Base-by-base conservation (phyloP, 2,329 filamentous ascomycete genomes). In the Dactylellina haptotyla region DNA sequence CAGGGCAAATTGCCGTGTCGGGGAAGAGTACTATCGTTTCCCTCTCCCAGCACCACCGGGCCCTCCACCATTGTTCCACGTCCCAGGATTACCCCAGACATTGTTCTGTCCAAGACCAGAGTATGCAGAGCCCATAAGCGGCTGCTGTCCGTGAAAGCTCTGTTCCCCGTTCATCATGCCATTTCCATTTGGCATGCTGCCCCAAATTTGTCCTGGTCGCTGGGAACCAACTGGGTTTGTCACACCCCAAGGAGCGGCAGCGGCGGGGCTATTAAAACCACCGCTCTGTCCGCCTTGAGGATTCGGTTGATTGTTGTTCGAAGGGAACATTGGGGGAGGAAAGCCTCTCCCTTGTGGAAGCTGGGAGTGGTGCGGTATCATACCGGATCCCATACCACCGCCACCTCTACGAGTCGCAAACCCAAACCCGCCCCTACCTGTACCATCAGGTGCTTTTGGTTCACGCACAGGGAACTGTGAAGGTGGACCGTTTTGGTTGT, bases 261-360 rank as follows among this genome's bases (percentile, higher is more conserved):
- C 67, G 18, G 67, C 67, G 34, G 67, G 67, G 56, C 67, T 72
- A 62, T 72, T 72, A 18, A 72, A 72, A 30, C 67, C 67, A 18
- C 32, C 67, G 14, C 45, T 30, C 32, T 65, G 67, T 23, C 43
- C 59, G n/a, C 61, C 59, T 16, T 72, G 67, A 10, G 25, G 20
- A 12, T 64, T 59, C 26, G 56, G 51, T n/a, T 32, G 58, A 8
- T 53, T 53, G 37, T 59, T 64, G 37, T 69, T 69, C 12, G 30
- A 50, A 50, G 59, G 18, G 20, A 53, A 72, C 67, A 72, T 65
- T 32, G 59, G 67, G n/a, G 28, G 57, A 1, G 53, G 53, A 26
- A 72, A 72, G 1, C 51, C 58, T 26, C 59, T 58, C 16, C 67
- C 67, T 59, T 65, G 67, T 6, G 59, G 59, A n/a, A 39, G 53